Base-by-base conservation (phyloP, 371 early-diverging fungal genomes). In the Mortierella sp. region DNA sequence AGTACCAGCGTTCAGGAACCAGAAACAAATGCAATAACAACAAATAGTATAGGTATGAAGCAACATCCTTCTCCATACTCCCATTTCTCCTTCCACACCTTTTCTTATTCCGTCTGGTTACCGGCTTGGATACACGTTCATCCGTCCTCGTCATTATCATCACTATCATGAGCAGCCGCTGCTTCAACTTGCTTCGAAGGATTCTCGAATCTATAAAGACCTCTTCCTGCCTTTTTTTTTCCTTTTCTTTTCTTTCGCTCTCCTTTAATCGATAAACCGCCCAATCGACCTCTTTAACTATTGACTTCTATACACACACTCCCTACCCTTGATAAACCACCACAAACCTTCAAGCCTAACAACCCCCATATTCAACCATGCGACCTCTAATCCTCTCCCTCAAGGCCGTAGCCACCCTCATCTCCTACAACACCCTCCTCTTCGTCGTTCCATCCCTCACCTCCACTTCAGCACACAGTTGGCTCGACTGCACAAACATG, bases 401-500 rank as follows among this genome's bases (percentile, higher is more conserved):
- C 52, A 44, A 72, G 9, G 45, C 38, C 24, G 11, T 44, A 38
- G 45, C 24, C 47, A 31, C 72, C 19, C 21, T 72, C 14, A 28
- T 57, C 58, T n/a, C 60, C 6, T 21, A n/a, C 57, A 76, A 8
- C 38, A 50, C 31, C 71, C 57, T 72, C 38, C 71, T 74, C 34
- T 10, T 78, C n/a, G 31, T 81, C 26, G 21, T 26, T 19, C 57
- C 70, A 6, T 55, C 75, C 24, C 0, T 68, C 34, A 60, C 72
- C 14, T 0, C 50, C 26, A 54, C 72, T 0, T 63, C 60, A 8
- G 87, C 83, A 4, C 86, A 85, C 73, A 81, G 80, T 31, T 88
- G 86, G 85, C 80, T 88, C 0, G 86, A 85, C 58, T 88, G 88
- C 70, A 71, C 81, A 38, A 80, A 88, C 47, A 78, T 80, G 78